A percentile compares a stretch with the other conserved stretches of the same genome.
Evolutionary conservation across 495 filamentous ascomycete species (phyloP).

Genomic region (Neurospora intermedia): DNA sequence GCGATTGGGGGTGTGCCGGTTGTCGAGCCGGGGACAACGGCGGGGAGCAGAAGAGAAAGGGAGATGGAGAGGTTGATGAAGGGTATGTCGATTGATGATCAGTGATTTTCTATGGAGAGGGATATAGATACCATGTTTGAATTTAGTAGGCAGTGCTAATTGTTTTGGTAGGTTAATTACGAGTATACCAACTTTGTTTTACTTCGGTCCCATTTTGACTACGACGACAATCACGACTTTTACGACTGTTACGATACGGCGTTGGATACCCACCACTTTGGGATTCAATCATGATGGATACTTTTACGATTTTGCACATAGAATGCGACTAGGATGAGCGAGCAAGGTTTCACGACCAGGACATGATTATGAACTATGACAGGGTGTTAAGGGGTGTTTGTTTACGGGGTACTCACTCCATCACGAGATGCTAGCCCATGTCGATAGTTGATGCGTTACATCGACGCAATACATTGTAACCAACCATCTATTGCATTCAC

Average conservation of each 20-base stretch:
- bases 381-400: neutral
- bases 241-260: neutral
- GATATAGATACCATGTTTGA: neutral
- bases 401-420: neutral
- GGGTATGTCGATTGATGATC: neutral
- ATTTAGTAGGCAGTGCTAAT: neutral
- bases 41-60: constrained; percentile 7
- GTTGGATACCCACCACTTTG: neutral
- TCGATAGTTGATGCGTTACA: too few species aligned
- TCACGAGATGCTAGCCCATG: too few species aligned
- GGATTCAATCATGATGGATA: neutral
- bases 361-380: neutral
- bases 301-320: neutral
- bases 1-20: constrained; percentile 25
- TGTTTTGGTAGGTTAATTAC: neutral
- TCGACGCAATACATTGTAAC: too few species aligned
- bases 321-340: neutral
- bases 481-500: too few species aligned
- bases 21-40: constrained; percentile 4
- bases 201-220: neutral
- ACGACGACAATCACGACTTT: neutral
- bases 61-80: constrained; percentile 1
- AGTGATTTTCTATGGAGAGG: neutral
- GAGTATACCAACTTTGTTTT: neutral
- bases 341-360: too few species aligned